Percentiles rank a stretch among this genome's conserved stretches.
Evolutionary conservation across 2,329 filamentous ascomycete genomes (phyloP).

Genomic region (Hortaea sp.): DNA sequence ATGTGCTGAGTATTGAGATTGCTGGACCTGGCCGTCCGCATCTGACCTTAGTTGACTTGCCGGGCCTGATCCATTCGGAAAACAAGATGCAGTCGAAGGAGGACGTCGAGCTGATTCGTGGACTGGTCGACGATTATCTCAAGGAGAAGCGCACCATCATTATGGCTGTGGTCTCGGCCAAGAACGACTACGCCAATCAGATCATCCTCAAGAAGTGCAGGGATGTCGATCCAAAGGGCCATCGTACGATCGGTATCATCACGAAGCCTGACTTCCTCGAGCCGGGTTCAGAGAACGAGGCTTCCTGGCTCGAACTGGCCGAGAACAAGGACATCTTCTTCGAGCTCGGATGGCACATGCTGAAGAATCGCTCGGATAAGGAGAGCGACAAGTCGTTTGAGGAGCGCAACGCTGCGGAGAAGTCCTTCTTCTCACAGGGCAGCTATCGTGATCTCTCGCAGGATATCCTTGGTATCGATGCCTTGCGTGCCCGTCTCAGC

Average conservation of each 20-base stretch:
- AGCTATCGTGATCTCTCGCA: conserved; percentile 19
- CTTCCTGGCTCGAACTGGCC: conserved; percentile 29
- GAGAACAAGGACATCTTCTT: conserved; percentile 31
- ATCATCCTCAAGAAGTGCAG: conserved; percentile 42
- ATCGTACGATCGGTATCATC: conserved; percentile 47
- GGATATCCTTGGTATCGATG: conserved; percentile 36
- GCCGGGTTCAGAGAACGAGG: conserved; percentile 31
- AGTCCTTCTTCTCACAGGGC: conserved; percentile 26
- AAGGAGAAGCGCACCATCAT: conserved; percentile 41
- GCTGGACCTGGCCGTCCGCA: conserved; percentile 32
- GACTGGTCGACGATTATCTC: conserved; percentile 46
- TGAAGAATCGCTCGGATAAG: conserved; percentile 37
- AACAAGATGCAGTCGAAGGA: conserved; percentile 22
- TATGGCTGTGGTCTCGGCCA: conserved; percentile 28
- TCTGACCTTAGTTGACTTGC: conserved; percentile 26
- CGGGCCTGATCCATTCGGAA: conserved; percentile 28
- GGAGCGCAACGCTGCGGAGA: conserved; percentile 32
- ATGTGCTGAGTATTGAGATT: conserved; percentile 40
- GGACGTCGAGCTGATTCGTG: conserved; percentile 24
- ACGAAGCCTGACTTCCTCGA: conserved; percentile 45
- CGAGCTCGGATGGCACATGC: conserved; percentile 43
- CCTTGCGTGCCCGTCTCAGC: conserved; percentile 42
- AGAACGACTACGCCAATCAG: conserved; percentile 46
- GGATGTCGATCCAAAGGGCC: conserved; percentile 35
- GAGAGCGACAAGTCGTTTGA: conserved; percentile 27